phyloP scores from a whole-genome alignment of 257 asterid genomes.

The Nicotiana tabacum region DNA sequence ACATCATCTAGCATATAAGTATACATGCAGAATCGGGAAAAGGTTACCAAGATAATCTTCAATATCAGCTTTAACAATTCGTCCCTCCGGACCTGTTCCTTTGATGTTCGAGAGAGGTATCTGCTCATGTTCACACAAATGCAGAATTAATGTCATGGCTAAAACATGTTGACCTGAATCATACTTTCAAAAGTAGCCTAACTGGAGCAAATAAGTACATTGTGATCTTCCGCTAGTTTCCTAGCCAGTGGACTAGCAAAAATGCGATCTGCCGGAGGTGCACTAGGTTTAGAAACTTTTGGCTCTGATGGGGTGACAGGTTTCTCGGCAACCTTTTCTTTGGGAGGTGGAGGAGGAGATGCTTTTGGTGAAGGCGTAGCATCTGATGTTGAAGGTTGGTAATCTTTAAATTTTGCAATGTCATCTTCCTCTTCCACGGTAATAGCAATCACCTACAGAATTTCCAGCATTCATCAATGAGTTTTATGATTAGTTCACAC shows the following conservation, averaged over 20 bases:
- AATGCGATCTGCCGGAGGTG: slow-evolving; percentile 61
- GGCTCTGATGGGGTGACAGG: slow-evolving; percentile 59
- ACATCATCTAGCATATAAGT: slow-evolving; percentile 5
- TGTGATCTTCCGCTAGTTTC: slow-evolving; percentile 78
- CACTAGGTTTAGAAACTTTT: slow-evolving; percentile 51
- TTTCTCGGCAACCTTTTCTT: slow-evolving; percentile 49
- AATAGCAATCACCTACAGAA: slow-evolving; percentile 56
- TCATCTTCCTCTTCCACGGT: slow-evolving; percentile 94
- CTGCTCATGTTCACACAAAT: slow-evolving; percentile 34
- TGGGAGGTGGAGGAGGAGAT: slow-evolving; percentile 59
- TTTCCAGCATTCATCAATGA: not conserved
- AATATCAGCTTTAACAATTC: slow-evolving; percentile 87
- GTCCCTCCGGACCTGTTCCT: slow-evolving; percentile 98
- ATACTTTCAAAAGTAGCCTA: not conserved
- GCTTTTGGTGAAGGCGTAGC: slow-evolving; percentile 53
- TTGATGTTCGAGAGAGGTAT: slow-evolving; percentile 65
- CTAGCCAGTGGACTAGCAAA: slow-evolving; percentile 94
- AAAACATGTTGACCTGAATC: not conserved
- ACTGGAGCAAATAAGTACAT: slow-evolving; percentile 36
- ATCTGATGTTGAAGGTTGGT: slow-evolving; percentile 57
- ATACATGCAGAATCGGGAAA: not conserved
- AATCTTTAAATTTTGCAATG: slow-evolving; percentile 69
- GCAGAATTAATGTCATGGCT: not conserved
- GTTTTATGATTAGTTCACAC: not conserved
- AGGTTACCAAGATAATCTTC: slow-evolving; percentile 85